Conservation (phyloP, 2,329 filamentous ascomycete species). For the Hypomyces rosellus region DNA sequence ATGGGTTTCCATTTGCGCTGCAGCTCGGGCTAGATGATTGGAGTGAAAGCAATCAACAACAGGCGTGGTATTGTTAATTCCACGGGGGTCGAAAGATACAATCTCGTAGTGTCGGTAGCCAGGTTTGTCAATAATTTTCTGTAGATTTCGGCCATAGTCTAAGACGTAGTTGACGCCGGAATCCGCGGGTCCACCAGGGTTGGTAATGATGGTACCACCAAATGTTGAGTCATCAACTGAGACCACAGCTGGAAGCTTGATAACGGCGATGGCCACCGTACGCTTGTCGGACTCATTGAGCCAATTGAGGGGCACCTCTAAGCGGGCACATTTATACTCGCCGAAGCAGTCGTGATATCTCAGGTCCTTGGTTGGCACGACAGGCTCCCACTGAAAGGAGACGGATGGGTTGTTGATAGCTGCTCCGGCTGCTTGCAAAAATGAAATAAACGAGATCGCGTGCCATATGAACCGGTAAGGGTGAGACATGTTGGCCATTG, state of each 20-base stretch:
- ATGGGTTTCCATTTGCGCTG: constrained; percentile 22
- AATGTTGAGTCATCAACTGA: constrained; percentile 27
- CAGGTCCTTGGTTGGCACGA: too few species aligned
- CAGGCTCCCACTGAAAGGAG: too few species aligned
- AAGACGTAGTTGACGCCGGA: constrained; percentile 28
- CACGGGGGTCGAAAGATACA: constrained; percentile 37
- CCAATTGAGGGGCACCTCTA: constrained; percentile 37
- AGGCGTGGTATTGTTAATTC: constrained; percentile 31
- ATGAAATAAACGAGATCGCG: too few species aligned
- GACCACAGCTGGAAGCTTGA: constrained; percentile 32
- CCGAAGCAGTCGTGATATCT: constrained; percentile 30
- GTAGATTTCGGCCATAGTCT: constrained; percentile 19
- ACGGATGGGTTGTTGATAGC: too few species aligned
- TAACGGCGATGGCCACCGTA: constrained; percentile 32
- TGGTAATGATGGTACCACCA: constrained; percentile 35
- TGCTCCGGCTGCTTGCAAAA: too few species aligned
- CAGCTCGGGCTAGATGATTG: constrained; percentile 21
- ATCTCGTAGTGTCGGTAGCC: constrained; percentile 31
- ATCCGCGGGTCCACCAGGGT: constrained; percentile 38
- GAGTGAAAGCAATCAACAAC: constrained; percentile 29
- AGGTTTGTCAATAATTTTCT: constrained; percentile 17
- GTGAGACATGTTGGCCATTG: too few species aligned
- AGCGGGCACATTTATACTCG: constrained; percentile 32
- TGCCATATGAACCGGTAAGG: too few species aligned
- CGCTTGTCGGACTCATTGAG: constrained; percentile 18